Evolutionary conservation across 495 filamentous ascomycete species (phyloP), one percentile per base, ranked within the genome.

Genomic region (Penicillium herquei): DNA sequence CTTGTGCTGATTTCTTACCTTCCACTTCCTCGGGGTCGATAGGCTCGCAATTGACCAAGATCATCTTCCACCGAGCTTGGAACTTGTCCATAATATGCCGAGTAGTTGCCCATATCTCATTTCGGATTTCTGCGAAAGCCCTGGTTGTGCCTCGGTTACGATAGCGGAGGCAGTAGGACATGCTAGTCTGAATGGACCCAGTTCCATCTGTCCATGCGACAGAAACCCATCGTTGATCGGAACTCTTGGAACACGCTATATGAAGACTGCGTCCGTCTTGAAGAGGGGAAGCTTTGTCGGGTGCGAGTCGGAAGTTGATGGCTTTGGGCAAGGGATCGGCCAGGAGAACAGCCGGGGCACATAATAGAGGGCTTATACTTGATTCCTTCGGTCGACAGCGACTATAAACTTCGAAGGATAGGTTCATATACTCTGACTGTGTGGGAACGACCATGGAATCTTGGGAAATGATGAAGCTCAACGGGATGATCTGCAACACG

Each of bases 171-270:
- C 88, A 88, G 69, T 95, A 95, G 2, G 90, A 89, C 31, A 89
- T 86, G 5, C 78, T 88, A 58, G 82, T 85, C 66, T 96, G 90
- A 53, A 89, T 80, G 39, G 76, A 82, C 0, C 94, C 95, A 21
- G 77, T 81, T 61, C 84, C 91, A 69, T 98, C 92, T 1, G 88
- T 90, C 95, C 95, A 99, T n/a, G 89, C 88, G 5, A 85, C 91
- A 1, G 87, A 87, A 43, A 97, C 69, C 95, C 95, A 99, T 14
- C 88, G 82, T 44, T 89, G 85, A 64, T 94, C 90, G 31, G 86
- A 73, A 65, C 89, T 93, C 56, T 86, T 84, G 0, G 88, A 87
- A 65, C 93, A 96, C 7, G 89, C 92, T 44, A 98, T 72, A 67
- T 99, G 95, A 10, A 99, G 81, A 56, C 86, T 87, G 11, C 82